Evolutionary conservation across 192 early-diverging fungal species (phyloP), one percentile per base, ranked within the genome.

Genomic region (Ambispora gerdemannii): DNA sequence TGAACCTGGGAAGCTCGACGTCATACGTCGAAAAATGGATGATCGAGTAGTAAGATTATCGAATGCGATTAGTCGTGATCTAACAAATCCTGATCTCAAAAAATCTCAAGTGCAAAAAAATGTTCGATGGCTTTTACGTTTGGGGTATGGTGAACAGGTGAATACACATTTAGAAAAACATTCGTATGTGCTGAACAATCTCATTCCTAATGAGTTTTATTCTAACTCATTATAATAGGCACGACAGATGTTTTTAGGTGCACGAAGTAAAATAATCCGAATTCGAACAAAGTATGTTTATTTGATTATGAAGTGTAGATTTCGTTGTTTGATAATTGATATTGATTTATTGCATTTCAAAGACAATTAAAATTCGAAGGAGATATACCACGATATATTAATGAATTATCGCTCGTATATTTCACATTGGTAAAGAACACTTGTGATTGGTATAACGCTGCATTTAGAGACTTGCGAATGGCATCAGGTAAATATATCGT

Each of bases 381-480:
- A 30, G 93, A 96, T 69, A 91, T 94, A 47, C 76, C 87, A 17
- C 75, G 86, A 43, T 95, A 97, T 72, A 91, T 98, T 33, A 83
- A 86, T 63, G 90, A 94, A 75, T 82, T 95, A 50, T 90, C 93
- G 0, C 80, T 95, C 49, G 87, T 97, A 28, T 89, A 93, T 31
- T 99, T 99, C 74, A 83, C 90, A 10, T 77, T 96, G 52, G 92
- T 98, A 73, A 87, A 90, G 72, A 97, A 95, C 74, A 98, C 97
- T 0, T 95, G 93, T 70, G 93, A 97, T 67, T 99, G 97, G 97
- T 99, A 93, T 76, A 82, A 88, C 56, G 86, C 81, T 34, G 89
- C 93, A 2, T 99, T 99, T 72, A 86, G 88, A 22, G 91, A 95
- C 67, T 84, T 92, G 35, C 84, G 84, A 47, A 93, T 99, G 93